Base-by-base conservation (phyloP, 148 eudicot genomes). In the Spergularia bocconei region DNA sequence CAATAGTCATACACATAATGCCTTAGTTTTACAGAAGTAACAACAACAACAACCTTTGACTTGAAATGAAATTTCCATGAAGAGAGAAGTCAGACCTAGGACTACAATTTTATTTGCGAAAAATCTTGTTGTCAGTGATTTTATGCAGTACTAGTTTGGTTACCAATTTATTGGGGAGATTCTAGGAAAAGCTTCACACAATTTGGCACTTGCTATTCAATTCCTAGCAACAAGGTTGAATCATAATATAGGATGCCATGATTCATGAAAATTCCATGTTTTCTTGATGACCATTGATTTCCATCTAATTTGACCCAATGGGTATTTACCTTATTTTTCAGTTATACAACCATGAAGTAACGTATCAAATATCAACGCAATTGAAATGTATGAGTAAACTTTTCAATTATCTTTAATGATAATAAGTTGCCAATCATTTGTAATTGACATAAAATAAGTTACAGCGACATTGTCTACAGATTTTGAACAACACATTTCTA, bases 1-100 rank as follows among this genome's bases (percentile, higher is more conserved):
- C 15, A 7, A 20, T 44, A 44, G 56, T 75, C 70, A 75, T 39
- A 65, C 20, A 29, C 63, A n/a, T 25, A 29, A 54, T 50, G 29
- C 47, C 39, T 61, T 70, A 36, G 54, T 29, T 70, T 71, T 55
- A 13, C 19, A 63, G 33, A 25, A 54, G 51, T 41, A 72, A 78
- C 66, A 17, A 69, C 71, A 54, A 36, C 21, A 72, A 78, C 66
- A 17, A 69, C 71, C 74, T 78, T 78, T 78, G 76, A 78, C 71
- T 65, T 19, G n/a, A 10, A 51, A 69, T 20, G 55, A 6, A 20
- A 48, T 69, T 21, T 33, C 12, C 56, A 47, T 68, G 56, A 56
- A 14, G 60, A 56, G 19, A 6, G 17, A 56, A 17, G 60, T 56
- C 60, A 56, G 19, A 56, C 60, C 9, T 56, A 16, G 60, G 20